Conservation (phyloP, 2,329 filamentous ascomycete genomes). For the Apiospora pterosperma region DNA sequence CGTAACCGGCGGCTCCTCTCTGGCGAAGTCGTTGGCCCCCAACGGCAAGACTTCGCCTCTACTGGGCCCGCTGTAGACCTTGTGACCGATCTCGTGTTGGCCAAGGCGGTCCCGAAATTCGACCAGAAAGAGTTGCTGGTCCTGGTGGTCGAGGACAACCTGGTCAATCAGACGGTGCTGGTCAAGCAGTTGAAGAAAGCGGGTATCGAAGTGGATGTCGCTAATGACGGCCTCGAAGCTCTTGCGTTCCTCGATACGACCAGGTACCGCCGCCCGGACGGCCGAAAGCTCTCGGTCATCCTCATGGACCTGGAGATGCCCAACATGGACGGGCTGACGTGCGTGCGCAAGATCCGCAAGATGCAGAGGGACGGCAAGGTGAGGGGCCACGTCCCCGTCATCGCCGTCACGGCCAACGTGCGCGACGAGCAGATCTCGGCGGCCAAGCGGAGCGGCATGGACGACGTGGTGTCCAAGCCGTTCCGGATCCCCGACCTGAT, state of each 20-base stretch:
- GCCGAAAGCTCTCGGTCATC: constrained; percentile 32
- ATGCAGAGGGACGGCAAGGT: constrained; percentile 32
- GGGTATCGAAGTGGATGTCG: constrained; percentile 56
- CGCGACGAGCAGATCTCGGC: constrained; percentile 35
- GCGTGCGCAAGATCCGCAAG: constrained; percentile 35
- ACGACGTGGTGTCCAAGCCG: constrained; percentile 56
- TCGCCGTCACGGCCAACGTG: constrained; percentile 46
- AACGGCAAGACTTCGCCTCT: constrained; percentile 22
- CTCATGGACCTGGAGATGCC: constrained; percentile 49
- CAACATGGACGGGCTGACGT: constrained; percentile 44
- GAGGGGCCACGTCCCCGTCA: constrained; percentile 35
- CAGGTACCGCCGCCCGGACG: constrained; percentile 20
- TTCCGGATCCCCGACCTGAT: constrained; percentile 48
- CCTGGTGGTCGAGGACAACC: constrained; percentile 64
- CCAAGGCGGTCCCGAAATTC: constrained; percentile 13
- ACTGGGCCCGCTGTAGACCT: constrained; percentile 5
- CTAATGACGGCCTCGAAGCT: constrained; percentile 60
- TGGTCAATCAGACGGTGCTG: constrained; percentile 65
- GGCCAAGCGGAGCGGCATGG: constrained; percentile 36
- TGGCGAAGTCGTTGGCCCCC: constrained; percentile 14
- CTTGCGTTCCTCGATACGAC: constrained; percentile 35
- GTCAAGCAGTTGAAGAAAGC: constrained; percentile 61
- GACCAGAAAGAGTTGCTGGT: constrained; percentile 52
- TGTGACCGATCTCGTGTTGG: constrained; percentile 16
- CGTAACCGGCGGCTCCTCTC: neutral